Base-by-base conservation (phyloP, 2,329 filamentous ascomycete species). In the Chaetomiaceae sp. region DNA sequence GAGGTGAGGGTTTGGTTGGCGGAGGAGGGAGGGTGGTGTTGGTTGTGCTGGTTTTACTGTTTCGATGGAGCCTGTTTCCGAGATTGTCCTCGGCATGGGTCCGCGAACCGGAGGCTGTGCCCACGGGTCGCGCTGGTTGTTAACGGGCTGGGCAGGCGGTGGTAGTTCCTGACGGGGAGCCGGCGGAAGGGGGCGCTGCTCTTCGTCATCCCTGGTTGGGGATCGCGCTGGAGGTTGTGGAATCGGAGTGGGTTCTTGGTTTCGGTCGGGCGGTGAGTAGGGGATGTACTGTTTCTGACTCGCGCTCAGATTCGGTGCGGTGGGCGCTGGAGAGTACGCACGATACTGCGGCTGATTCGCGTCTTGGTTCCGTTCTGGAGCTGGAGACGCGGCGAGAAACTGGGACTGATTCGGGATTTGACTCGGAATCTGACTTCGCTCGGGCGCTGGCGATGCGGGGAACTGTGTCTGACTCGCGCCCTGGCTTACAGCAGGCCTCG, bases 391-490 rank as follows among this genome's bases (percentile, higher is more conserved):
- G 3, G 46, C 36, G 18, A 33, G 16, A 14, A 70, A 4, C 69
- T 64, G 16, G 61, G 65, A n/a, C 70, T 48, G 67, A 13, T 66
- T 63, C 25, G 9, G n/a, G n/a, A n/a, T n/a, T n/a, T n/a, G n/a
- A n/a, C n/a, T n/a, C 11, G 68, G 62, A 32, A 66, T 67, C 49
- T 57, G 66, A 18, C n/a, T 53, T 5, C 10, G 30, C 16, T 23
- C 23, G 25, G 34, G n/a, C 18, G 14, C 21, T 4, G 48, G n/a
- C 11, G 25, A 11, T 18, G 34, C 25, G 7, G 69, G 62, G 33
- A 66, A 66, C 50, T 59, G 66, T 21, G 54, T 48, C 32, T 55
- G 51, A n/a, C 47, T 54, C 11, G 51, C 21, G 18, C 34, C 34
- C 37, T 55, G 49, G 11, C 45, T 32, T 51, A 58, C 48, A 8